Percentiles rank a stretch among this genome's conserved stretches.
Evolutionary conservation across 225 moss, liverwort and hornwort species (phyloP).

Genomic region (Pleurozium schreberi): DNA sequence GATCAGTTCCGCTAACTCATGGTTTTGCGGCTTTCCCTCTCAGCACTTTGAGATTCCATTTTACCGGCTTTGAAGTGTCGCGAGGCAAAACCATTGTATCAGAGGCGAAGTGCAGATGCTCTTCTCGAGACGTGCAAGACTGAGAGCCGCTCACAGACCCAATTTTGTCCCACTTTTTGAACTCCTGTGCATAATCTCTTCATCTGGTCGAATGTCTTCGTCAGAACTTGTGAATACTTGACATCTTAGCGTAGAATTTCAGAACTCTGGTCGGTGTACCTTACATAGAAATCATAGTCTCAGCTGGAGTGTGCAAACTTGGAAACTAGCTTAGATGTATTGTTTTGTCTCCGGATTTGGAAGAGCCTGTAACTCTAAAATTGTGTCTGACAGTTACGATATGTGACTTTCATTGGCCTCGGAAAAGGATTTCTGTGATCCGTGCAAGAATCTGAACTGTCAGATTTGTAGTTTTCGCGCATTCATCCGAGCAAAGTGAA

Average conservation of each 20-base stretch:
- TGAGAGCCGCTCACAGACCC: not conserved
- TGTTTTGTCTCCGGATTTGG: not conserved
- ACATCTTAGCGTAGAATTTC: not conserved
- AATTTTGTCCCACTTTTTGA: not conserved
- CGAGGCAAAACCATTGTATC: not conserved
- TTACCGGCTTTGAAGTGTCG: not conserved
- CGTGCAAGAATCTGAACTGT: not conserved
- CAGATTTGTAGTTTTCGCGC: not conserved
- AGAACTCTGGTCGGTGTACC: not conserved
- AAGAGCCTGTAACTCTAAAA: not conserved
- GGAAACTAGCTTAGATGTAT: not conserved
- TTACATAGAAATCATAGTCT: not conserved
- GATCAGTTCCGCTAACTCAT: conserved; percentile 8
- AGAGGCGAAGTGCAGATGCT: not conserved
- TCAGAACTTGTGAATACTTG: conserved; percentile 3
- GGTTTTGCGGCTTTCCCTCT: not conserved
- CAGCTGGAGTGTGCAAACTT: not conserved
- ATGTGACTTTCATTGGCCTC: not conserved
- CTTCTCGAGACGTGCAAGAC: not conserved
- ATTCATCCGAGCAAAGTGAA: not conserved
- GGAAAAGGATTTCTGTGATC: not conserved
- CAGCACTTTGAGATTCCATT: not conserved
- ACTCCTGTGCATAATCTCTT: conserved; percentile 27
- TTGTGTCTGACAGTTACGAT: not conserved
- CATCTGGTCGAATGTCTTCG: not conserved